Conservation (phyloP, 495 filamentous ascomycete species). For the Jackrogersella minutella region DNA sequence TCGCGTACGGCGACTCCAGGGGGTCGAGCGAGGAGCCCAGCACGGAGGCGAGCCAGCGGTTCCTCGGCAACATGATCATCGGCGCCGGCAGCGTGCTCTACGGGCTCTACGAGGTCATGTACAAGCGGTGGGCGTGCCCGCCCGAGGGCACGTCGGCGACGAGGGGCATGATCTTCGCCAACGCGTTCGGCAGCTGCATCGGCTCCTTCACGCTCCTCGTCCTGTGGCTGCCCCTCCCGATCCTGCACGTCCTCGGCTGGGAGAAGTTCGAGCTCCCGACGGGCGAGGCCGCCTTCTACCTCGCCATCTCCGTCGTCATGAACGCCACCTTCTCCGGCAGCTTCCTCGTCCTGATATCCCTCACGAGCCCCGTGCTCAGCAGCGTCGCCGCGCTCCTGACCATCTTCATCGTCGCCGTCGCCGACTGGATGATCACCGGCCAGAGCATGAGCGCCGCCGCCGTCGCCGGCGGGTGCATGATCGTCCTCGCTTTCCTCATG, state of each 20-base stretch:
- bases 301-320: constrained; percentile 79
- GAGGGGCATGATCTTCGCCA: constrained; percentile 90
- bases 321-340: constrained; percentile 93
- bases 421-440: constrained; percentile 85
- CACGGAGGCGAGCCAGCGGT: constrained; percentile 62
- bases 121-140: constrained; percentile 90
- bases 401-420: constrained; percentile 93
- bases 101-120: constrained; percentile 95
- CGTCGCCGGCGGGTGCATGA: constrained; percentile 82
- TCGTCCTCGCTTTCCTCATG: constrained; percentile 84
- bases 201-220: constrained; percentile 84
- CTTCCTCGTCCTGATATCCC: constrained; percentile 88
- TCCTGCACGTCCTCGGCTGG: constrained; percentile 77
- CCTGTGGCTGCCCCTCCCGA: constrained; percentile 89
- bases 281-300: constrained; percentile 77
- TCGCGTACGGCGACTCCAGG: constrained; percentile 83
- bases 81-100: constrained; percentile 93
- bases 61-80: constrained; percentile 89
- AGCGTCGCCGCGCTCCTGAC: constrained; percentile 92
- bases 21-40: constrained; percentile 46
- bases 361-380: constrained; percentile 91
- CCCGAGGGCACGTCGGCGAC: constrained; percentile 84
- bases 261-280: constrained; percentile 85
- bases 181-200: constrained; percentile 86
- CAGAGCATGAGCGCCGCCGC: constrained; percentile 75